A percentile compares a stretch with the other conserved stretches of the same genome.
These are phyloP conservation scores for Parietaria judaica DNA, from an alignment of 306 rosid species.

Conservation along the genomic window DNA sequence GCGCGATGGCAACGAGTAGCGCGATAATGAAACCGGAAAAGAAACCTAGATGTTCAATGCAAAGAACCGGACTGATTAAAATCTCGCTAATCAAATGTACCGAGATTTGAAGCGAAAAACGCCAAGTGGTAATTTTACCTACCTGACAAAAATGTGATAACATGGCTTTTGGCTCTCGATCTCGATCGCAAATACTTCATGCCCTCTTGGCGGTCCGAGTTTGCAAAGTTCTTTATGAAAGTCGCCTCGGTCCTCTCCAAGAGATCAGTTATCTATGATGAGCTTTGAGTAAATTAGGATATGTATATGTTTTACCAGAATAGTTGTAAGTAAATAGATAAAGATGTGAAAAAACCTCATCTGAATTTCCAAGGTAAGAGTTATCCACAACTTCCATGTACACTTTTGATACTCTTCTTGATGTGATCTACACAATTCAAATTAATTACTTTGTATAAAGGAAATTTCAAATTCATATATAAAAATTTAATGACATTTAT, in stretches of 20 bases:
- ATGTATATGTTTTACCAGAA: background rate
- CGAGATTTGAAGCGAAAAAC: no score
- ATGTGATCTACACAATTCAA: conserved; percentile 30
- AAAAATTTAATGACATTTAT: conserved; percentile 3
- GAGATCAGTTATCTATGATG: conserved; percentile 34
- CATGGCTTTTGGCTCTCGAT: conserved; percentile 29
- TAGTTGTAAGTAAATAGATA: background rate
- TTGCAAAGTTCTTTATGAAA: conserved; percentile 47
- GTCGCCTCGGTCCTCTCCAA: conserved; percentile 49
- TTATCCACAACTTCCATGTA: conserved; percentile 62
- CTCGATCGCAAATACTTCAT: conserved; percentile 43
- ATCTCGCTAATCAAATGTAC: background rate
- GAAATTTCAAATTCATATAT: background rate
- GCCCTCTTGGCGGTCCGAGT: conserved; percentile 45
- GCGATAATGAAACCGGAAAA: conserved; percentile 53
- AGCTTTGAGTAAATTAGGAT: conserved; percentile 8
- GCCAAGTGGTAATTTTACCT: background rate
- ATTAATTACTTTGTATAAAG: background rate
- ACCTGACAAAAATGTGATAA: conserved; percentile 47
- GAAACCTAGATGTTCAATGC: conserved; percentile 35
- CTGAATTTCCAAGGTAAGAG: conserved; percentile 56
- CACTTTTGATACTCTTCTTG: conserved; percentile 46
- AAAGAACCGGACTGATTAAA: conserved; percentile 10
- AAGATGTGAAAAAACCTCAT: conserved; percentile 32
- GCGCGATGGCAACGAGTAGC: conserved; percentile 38